Percentiles rank a stretch among this genome's conserved stretches.
Conservation (phyloP, 2,329 filamentous ascomycete genomes). For the Beauveria sp. region DNA sequence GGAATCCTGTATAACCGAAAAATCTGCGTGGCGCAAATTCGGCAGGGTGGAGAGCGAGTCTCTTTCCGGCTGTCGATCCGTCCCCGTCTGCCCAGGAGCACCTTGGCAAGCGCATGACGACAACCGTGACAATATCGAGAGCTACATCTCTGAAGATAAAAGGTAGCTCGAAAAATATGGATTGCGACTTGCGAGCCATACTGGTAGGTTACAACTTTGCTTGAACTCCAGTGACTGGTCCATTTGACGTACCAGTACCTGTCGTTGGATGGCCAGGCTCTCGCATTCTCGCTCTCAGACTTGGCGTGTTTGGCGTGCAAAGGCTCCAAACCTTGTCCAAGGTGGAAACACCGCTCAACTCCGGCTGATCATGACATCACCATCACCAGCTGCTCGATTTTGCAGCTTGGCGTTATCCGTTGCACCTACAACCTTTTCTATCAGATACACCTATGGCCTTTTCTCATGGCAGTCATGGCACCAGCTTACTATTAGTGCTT, state of each 20-base stretch:
- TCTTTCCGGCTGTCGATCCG: not conserved
- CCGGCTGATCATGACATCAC: constrained; percentile 10
- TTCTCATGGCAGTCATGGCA: too few relatives aligned
- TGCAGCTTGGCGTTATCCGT: not conserved
- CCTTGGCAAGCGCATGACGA: not conserved
- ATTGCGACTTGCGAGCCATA: not conserved
- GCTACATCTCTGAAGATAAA: not conserved
- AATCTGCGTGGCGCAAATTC: not conserved
- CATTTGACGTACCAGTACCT: not conserved
- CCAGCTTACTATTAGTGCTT: too few relatives aligned
- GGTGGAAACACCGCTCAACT: not conserved
- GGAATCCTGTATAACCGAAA: not conserved
- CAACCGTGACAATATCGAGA: not conserved
- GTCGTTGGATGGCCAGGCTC: not conserved
- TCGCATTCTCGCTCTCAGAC: not conserved
- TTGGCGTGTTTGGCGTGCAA: not conserved
- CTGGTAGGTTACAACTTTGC: not conserved
- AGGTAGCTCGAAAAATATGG: not conserved
- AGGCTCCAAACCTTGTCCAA: constrained; percentile 5
- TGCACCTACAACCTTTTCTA: too few relatives aligned
- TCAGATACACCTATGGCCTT: too few relatives aligned
- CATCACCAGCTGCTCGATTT: not conserved
- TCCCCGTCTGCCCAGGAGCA: not conserved
- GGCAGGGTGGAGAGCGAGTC: not conserved
- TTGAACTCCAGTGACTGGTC: not conserved